Conservation (phyloP, 2,329 filamentous ascomycete genomes). For the Colletotrichum gigasporum region DNA sequence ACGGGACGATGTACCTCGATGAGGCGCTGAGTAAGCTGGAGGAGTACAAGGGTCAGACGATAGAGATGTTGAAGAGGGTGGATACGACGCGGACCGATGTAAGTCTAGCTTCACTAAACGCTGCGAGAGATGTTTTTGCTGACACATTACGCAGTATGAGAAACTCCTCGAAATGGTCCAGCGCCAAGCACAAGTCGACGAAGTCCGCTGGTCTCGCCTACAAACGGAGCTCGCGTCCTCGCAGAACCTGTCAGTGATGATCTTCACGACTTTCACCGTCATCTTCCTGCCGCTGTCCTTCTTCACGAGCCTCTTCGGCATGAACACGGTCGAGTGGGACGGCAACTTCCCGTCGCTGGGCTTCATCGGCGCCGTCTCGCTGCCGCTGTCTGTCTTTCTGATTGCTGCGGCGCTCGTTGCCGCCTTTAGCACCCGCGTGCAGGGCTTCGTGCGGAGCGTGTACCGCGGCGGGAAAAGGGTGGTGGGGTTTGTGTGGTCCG, state of each 20-base stretch:
- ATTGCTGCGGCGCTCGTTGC: conserved; percentile 61
- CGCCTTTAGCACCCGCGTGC: conserved; percentile 63
- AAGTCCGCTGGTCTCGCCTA: conserved; percentile 69
- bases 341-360: conserved; percentile 54
- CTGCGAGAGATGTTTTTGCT: accelerated
- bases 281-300: conserved; percentile 72
- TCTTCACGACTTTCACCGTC: conserved; percentile 71
- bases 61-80: conserved; percentile 68
- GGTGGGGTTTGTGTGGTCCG: background rate
- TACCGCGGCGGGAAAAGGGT: conserved; percentile 1
- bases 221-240: conserved; percentile 71
- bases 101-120: background rate
- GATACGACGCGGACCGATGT: conserved; percentile 65
- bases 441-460: conserved; percentile 41
- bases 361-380: conserved; percentile 57
- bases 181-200: conserved; percentile 72
- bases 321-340: conserved; percentile 71
- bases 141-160: conserved; percentile 54
- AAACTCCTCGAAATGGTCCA: conserved; percentile 74
- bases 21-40: conserved; percentile 62
- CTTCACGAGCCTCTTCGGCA: conserved; percentile 72
- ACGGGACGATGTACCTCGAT: conserved; percentile 52
- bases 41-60: conserved; percentile 63
- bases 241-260: conserved; percentile 71
- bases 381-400: conserved; percentile 58